These are phyloP conservation scores for Penicillium hordei DNA, from an alignment of 2,329 filamentous ascomycete species.

Conservation along the genomic window DNA sequence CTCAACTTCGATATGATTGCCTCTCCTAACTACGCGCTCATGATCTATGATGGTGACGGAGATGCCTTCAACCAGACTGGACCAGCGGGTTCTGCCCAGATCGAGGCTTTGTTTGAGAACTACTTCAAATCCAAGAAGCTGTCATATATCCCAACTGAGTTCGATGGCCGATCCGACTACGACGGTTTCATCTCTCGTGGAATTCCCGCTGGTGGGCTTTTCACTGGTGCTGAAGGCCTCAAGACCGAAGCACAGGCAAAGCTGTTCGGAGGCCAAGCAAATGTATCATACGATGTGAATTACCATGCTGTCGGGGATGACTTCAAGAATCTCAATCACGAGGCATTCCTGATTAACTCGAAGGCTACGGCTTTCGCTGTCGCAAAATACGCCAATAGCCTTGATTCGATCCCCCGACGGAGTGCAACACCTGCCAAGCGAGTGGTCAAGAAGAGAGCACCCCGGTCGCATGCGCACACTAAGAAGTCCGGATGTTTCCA, in stretches of 20 bases:
- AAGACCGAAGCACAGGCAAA: constrained; percentile 67
- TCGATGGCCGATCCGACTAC: constrained; percentile 79
- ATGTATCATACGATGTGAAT: constrained; percentile 56
- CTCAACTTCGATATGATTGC: constrained; percentile 73
- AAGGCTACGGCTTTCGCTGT: constrained; percentile 29
- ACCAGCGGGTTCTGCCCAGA: constrained; percentile 65
- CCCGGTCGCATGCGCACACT: constrained; percentile 16
- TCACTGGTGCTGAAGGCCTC: constrained; percentile 73
- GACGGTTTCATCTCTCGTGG: constrained; percentile 71
- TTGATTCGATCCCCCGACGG: constrained; percentile 22
- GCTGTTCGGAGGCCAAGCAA: constrained; percentile 70
- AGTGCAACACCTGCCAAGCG: constrained; percentile 4
- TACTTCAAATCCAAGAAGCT: constrained; percentile 64
- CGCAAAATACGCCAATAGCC: constrained; percentile 29
- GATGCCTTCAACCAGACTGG: constrained; percentile 53
- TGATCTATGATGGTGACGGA: constrained; percentile 53
- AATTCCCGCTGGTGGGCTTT: constrained; percentile 73
- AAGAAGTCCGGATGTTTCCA: constrained; percentile 26
- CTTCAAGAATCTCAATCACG: constrained; percentile 52
- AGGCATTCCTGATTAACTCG: constrained; percentile 30
- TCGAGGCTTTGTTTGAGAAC: constrained; percentile 65
- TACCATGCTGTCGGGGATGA: constrained; percentile 58
- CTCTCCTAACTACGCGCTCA: constrained; percentile 59
- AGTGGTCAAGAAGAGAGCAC: constrained; percentile 2
- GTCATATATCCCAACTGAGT: constrained; percentile 69